These are phyloP conservation scores for Ambrosiella beaveri DNA, from an alignment of 2,329 filamentous ascomycete genomes.

Conservation along the genomic window DNA sequence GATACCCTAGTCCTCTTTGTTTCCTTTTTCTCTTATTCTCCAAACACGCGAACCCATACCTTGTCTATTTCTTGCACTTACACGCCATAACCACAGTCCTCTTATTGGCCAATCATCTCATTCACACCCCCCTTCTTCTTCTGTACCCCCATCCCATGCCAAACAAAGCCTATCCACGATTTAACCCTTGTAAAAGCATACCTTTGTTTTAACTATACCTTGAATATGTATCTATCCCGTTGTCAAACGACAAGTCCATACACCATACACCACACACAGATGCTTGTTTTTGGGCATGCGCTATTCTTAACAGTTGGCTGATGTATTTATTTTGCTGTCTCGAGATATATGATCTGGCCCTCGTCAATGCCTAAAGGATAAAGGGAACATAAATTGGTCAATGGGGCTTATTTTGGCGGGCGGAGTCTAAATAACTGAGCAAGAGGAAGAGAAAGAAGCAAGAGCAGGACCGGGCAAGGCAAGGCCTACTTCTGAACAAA, in stretches of 20 bases:
- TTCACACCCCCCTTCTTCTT: too few species aligned
- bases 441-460: too few species aligned
- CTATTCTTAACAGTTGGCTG: not conserved
- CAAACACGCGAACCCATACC: not conserved
- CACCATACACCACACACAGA: not conserved
- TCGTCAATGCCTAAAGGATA: not conserved
- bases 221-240: not conserved
- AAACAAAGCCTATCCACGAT: not conserved
- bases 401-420: not conserved
- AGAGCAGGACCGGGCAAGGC: too few species aligned
- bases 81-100: not conserved
- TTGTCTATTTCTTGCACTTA: not conserved
- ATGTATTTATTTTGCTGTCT: not conserved
- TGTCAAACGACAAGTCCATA: not conserved
- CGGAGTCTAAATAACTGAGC: not conserved
- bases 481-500: too few species aligned
- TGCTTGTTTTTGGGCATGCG: not conserved
- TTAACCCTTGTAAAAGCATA: not conserved
- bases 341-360: conserved; percentile 11
- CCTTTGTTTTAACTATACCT: not conserved
- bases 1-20: too few species aligned
- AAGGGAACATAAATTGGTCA: too few species aligned
- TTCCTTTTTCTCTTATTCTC: not conserved
- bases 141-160: not conserved
- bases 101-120: not conserved